Conservation (phyloP, 2,329 filamentous ascomycete species). For the Cryphonectria nitschkei region DNA sequence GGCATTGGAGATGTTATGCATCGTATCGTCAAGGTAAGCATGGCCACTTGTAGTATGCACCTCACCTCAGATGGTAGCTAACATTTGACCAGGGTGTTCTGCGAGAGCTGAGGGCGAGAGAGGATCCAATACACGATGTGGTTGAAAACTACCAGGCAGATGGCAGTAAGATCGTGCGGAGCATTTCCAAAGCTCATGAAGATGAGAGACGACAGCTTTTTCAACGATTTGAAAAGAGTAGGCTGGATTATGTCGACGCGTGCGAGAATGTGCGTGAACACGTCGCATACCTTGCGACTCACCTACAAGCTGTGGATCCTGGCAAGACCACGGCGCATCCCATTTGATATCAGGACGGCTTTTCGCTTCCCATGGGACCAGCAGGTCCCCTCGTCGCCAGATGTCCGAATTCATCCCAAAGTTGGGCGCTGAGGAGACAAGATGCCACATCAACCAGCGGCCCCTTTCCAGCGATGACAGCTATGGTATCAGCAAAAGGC, state of each 20-base stretch:
- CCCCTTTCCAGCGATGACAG: background rate
- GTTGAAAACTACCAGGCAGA: constrained; percentile 13
- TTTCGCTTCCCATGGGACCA: background rate
- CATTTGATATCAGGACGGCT: background rate
- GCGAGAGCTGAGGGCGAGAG: constrained; percentile 19
- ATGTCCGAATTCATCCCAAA: background rate
- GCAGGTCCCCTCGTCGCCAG: background rate
- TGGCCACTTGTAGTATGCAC: no score
- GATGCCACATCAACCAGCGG: background rate
- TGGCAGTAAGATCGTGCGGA: constrained; percentile 15
- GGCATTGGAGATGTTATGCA: constrained; percentile 25
- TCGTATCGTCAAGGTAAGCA: constrained; percentile 25
- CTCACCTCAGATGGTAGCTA: background rate
- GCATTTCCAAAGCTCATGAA: constrained; percentile 9
- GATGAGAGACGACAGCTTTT: constrained; percentile 12
- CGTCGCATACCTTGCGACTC: background rate
- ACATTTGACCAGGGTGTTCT: constrained; percentile 18
- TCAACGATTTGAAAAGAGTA: constrained; percentile 14
- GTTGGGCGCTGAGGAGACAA: background rate
- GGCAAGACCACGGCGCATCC: background rate
- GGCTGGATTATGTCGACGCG: constrained; percentile 2
- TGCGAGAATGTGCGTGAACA: constrained; percentile 7
- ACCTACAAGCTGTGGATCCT: constrained; percentile 9
- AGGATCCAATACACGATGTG: constrained; percentile 20
- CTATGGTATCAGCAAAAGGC: background rate